These are phyloP conservation scores for Epithele typhae DNA, from an alignment of 768 basidiomycete genomes.

Conservation along the genomic window DNA sequence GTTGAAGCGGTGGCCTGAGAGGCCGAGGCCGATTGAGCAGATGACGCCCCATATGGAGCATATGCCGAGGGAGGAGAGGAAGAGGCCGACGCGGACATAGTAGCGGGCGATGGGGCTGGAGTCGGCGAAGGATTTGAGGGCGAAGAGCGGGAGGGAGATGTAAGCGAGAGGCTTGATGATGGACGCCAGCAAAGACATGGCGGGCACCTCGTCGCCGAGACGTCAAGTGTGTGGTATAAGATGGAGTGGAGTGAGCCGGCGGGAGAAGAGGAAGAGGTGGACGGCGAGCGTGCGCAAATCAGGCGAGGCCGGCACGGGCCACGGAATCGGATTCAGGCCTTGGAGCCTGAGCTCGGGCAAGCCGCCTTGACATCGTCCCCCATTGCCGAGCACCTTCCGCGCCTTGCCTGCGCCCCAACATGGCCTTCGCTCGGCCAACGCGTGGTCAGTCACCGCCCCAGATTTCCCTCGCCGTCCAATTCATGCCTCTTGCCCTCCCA, in stretches of 20 bases:
- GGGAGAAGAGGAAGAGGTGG: conserved; percentile 2
- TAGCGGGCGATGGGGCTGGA: conserved; percentile 57
- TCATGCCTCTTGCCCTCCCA: neutral
- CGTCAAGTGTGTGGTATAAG: neutral
- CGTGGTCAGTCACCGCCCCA: conserved; percentile 1
- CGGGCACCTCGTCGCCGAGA: conserved; percentile 13
- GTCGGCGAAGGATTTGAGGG: conserved; percentile 57
- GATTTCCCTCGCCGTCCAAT: neutral
- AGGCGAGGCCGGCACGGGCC: neutral
- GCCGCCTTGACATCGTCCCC: neutral
- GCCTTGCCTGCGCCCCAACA: conserved; percentile 2
- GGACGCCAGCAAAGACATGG: conserved; percentile 60
- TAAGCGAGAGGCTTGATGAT: conserved; percentile 73
- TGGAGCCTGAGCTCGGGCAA: conserved; percentile 1
- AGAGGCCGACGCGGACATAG: conserved; percentile 69
- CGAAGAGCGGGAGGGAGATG: conserved; percentile 64
- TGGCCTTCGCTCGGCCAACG: conserved; percentile 6
- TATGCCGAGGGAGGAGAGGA: conserved; percentile 64
- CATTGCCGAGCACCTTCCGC: neutral
- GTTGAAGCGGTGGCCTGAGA: conserved; percentile 69
- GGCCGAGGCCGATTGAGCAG: conserved; percentile 58
- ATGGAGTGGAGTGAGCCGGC: conserved; percentile 4
- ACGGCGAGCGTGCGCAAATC: conserved; percentile 8
- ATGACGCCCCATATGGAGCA: conserved; percentile 71
- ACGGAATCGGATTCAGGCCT: no score